Conservation (phyloP, 2,329 filamentous ascomycete species). For the Helotiales sp. region DNA sequence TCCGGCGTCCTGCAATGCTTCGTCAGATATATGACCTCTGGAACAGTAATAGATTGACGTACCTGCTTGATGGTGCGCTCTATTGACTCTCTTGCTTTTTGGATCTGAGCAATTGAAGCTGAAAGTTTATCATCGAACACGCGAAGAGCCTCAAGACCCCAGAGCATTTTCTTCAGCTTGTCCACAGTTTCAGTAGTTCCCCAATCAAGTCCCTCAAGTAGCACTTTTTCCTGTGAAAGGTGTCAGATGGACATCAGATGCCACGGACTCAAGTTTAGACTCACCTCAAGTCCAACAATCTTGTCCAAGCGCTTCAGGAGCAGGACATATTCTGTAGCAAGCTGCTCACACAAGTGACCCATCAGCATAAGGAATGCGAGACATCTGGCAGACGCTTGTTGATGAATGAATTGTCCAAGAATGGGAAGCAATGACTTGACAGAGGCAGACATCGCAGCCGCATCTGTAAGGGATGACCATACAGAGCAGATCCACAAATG, state of each 20-base stretch:
- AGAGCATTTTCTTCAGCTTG: constrained; percentile 25
- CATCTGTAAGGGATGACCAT: constrained; percentile 19
- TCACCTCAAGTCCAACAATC: constrained; percentile 19
- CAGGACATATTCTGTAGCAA: constrained; percentile 21
- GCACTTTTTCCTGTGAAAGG: constrained; percentile 16
- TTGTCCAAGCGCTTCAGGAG: constrained; percentile 13
- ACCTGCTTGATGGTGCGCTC: constrained; percentile 18
- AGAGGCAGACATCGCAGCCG: constrained; percentile 4
- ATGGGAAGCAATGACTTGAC: constrained; percentile 6
- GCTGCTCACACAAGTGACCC: constrained; percentile 22
- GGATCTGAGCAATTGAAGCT: constrained; percentile 19
- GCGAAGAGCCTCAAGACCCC: constrained; percentile 22
- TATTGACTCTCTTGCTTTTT: constrained; percentile 22
- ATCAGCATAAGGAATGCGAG: constrained; percentile 23
- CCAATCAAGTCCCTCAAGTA: constrained; percentile 23
- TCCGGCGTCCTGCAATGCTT: constrained; percentile 8
- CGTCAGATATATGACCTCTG: neutral
- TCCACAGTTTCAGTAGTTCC: constrained; percentile 18
- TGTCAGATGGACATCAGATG: neutral
- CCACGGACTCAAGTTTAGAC: neutral
- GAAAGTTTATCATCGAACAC: constrained; percentile 23
- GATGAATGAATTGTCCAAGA: constrained; percentile 22
- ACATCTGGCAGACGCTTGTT: constrained; percentile 21
- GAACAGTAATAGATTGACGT: neutral
- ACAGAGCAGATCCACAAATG: constrained; percentile 22